Percentiles rank a stretch among this genome's conserved stretches.
phyloP scores from a whole-genome alignment of 768 basidiomycete species.

The Suillus sp. region DNA sequence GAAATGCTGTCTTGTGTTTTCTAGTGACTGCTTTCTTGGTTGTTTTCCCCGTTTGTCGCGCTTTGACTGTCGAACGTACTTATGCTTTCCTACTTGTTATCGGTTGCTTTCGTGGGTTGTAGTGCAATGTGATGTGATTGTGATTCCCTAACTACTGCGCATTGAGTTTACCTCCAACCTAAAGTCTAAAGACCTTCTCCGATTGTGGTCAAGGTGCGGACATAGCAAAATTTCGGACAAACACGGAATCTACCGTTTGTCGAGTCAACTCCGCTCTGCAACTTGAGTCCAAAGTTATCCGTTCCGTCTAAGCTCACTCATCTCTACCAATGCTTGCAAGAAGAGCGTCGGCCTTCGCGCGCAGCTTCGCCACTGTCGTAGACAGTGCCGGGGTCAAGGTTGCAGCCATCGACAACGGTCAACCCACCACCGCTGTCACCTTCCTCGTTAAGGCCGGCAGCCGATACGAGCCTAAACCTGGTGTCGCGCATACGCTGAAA shows the following conservation, averaged over 20 bases:
- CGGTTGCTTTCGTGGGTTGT: neutral
- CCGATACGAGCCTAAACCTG: constrained; percentile 85
- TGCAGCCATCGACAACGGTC: constrained; percentile 79
- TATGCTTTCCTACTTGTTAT: constrained; percentile 7
- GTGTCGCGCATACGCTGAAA: constrained; percentile 92
- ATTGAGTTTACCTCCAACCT: neutral
- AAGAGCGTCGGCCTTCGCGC: constrained; percentile 62
- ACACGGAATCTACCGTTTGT: constrained; percentile 26
- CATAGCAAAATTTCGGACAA: constrained; percentile 24
- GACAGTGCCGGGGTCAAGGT: constrained; percentile 84
- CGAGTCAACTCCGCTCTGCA: constrained; percentile 30
- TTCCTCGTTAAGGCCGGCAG: constrained; percentile 92
- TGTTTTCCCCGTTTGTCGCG: constrained; percentile 3
- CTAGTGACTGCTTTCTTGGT: neutral
- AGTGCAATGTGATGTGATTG: neutral
- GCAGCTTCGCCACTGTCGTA: constrained; percentile 81
- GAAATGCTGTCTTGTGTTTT: constrained; percentile 7
- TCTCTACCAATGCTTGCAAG: constrained; percentile 57
- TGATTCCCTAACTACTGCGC: neutral
- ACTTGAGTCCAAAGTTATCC: constrained; percentile 15
- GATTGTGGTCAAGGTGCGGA: constrained; percentile 9
- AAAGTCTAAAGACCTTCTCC: constrained; percentile 4
- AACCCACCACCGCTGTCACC: constrained; percentile 84
- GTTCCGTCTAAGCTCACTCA: constrained; percentile 22
- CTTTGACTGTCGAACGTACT: constrained; percentile 1